A percentile compares a stretch with the other conserved stretches of the same genome.
phyloP scores from a whole-genome alignment of 768 basidiomycete species.

The Kwoniella sp. region DNA sequence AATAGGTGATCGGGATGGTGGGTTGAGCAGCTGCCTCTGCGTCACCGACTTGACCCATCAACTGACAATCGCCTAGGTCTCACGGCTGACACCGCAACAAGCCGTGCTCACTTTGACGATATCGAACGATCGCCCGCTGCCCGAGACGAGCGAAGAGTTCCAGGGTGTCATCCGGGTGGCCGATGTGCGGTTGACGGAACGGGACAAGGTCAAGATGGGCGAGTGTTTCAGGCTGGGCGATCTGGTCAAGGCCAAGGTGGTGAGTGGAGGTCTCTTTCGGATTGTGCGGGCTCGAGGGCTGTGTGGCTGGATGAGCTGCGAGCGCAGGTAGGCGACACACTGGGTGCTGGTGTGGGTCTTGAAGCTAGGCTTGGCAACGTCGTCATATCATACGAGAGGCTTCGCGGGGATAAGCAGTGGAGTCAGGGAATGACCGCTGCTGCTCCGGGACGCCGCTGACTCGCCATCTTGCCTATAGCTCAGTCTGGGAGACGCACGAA shows the following conservation, averaged over 20 bases:
- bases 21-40: slow-evolving; percentile 2
- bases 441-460: not conserved
- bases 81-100: slow-evolving; percentile 49
- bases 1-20: slow-evolving; percentile 42
- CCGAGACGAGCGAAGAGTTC: slow-evolving; percentile 47
- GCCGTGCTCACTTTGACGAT: slow-evolving; percentile 45
- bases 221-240: slow-evolving; percentile 51
- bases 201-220: slow-evolving; percentile 47
- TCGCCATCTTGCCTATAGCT: slow-evolving; percentile 25
- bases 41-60: not conserved
- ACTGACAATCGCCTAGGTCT: slow-evolving; percentile 23
- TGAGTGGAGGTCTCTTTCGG: too few species aligned
- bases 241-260: slow-evolving; percentile 49
- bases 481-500: slow-evolving; percentile 49
- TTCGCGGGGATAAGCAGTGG: too few species aligned
- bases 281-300: too few species aligned
- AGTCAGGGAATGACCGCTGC: not conserved
- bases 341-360: too few species aligned
- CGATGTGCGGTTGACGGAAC: slow-evolving; percentile 47
- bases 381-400: too few species aligned
- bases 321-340: too few species aligned
- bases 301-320: too few species aligned
- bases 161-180: slow-evolving; percentile 48
- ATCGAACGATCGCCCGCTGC: slow-evolving; percentile 46
- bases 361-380: too few species aligned